A percentile compares a stretch with the other conserved stretches of the same genome.
Evolutionary conservation across 139 green algal species (phyloP).

Genomic region (Tetradesmus obliquus): DNA sequence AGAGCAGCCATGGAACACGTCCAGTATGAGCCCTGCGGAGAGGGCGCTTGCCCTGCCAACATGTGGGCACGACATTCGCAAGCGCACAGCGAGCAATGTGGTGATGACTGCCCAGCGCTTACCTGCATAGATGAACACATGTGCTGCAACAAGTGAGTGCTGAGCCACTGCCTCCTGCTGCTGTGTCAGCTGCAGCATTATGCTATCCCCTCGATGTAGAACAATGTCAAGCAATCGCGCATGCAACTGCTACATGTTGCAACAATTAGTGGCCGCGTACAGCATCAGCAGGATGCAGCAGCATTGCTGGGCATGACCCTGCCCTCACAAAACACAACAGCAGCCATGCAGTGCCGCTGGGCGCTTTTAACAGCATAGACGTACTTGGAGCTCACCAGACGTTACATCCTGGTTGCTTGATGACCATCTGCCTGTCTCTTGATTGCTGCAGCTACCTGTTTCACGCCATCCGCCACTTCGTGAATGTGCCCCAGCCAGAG

Average conservation of each 20-base stretch:
- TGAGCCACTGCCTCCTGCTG: background rate
- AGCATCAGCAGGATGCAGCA: too few species aligned
- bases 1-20: background rate
- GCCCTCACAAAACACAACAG: too few species aligned
- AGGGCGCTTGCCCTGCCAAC: background rate
- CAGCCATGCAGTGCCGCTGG: background rate
- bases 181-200: background rate
- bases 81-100: background rate
- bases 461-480: slow-evolving; percentile 6
- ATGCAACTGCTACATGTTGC: too few species aligned
- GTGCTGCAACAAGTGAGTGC: background rate
- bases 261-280: too few species aligned
- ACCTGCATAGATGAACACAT: background rate
- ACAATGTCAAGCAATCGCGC: too few species aligned
- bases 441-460: background rate
- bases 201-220: too few species aligned
- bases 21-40: background rate
- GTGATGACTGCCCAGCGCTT: background rate
- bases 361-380: background rate
- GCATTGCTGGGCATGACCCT: too few species aligned
- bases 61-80: background rate
- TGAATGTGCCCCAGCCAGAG: background rate
- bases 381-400: background rate
- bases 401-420: background rate
- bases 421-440: background rate